A percentile compares a stretch with the other conserved stretches of the same genome.
Evolutionary conservation across 768 basidiomycete genomes (phyloP).

Genomic region (Suillus discolor): DNA sequence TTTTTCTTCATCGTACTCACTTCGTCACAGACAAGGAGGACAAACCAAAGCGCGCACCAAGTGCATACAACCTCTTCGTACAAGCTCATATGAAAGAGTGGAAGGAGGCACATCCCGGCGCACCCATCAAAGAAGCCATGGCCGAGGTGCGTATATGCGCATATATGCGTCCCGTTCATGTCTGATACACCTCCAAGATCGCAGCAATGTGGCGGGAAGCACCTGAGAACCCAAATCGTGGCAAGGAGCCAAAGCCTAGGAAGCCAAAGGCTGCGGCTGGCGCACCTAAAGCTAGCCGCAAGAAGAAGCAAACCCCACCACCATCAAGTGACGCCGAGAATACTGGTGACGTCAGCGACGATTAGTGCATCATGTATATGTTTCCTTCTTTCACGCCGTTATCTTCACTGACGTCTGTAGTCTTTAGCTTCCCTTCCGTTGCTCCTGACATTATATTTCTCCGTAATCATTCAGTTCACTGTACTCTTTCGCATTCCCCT

Average conservation of each 20-base stretch:
- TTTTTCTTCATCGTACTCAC: conserved; percentile 7
- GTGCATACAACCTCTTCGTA: conserved; percentile 61
- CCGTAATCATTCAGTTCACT: conserved; percentile 17
- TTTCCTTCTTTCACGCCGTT: background rate
- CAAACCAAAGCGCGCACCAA: conserved; percentile 59
- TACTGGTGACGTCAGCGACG: conserved; percentile 25
- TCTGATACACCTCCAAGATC: conserved; percentile 42
- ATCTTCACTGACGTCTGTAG: conserved; percentile 4
- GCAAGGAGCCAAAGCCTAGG: conserved; percentile 49
- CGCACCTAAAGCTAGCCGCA: conserved; percentile 9
- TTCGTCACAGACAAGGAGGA: conserved; percentile 37
- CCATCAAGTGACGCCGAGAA: conserved; percentile 26
- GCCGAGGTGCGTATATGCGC: conserved; percentile 30
- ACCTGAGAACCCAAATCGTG: conserved; percentile 66
- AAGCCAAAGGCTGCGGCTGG: conserved; percentile 42
- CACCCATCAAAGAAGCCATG: conserved; percentile 58
- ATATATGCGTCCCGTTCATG: background rate
- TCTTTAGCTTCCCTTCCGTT: conserved; percentile 4
- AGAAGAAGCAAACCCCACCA: conserved; percentile 20
- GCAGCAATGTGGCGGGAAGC: conserved; percentile 58
- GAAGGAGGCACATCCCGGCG: conserved; percentile 52
- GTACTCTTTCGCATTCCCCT: background rate
- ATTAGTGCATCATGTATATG: conserved; percentile 16
- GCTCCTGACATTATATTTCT: conserved; percentile 12
- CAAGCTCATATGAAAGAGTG: conserved; percentile 58